Evolutionary conservation across 2,329 filamentous ascomycete species (phyloP).

Genomic region (Pseudocercospora macadamiae): DNA sequence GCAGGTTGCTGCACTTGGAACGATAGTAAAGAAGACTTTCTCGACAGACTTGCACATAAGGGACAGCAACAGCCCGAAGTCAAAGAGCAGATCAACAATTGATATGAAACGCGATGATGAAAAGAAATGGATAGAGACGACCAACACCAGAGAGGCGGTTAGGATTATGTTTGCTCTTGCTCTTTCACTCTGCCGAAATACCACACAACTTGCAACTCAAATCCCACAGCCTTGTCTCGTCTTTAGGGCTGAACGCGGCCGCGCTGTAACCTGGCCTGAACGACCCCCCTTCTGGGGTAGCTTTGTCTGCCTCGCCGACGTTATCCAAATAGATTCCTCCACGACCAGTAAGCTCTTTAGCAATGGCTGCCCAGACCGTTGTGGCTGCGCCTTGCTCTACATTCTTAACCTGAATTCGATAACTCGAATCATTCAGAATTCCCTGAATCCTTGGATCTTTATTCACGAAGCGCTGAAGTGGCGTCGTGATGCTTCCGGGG

Average conservation of each 20-base stretch:
- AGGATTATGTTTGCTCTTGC: neutral
- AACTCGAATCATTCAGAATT: neutral
- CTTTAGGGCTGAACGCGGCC: conserved; percentile 25
- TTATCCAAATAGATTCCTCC: conserved; percentile 24
- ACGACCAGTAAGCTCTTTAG: conserved; percentile 44
- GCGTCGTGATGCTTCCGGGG: conserved; percentile 48
- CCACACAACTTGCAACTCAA: neutral
- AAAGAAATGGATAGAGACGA: neutral
- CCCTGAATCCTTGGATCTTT: conserved; percentile 20
- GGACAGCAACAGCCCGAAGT: neutral
- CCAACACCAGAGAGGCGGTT: neutral
- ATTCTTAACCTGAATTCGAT: conserved; percentile 34
- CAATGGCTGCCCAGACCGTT: conserved; percentile 49
- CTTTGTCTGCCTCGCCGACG: conserved; percentile 36
- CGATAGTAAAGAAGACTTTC: neutral
- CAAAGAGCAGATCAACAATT: neutral
- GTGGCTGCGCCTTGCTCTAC: conserved; percentile 54
- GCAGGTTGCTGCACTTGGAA: neutral
- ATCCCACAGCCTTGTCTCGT: conserved; percentile 47
- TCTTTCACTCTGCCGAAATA: neutral
- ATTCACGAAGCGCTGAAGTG: conserved; percentile 19
- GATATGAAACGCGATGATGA: neutral
- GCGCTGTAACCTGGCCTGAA: neutral
- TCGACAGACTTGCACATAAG: neutral
- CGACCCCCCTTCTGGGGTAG: conserved; percentile 37